Percentiles rank a stretch among this genome's conserved stretches.
phyloP scores from a whole-genome alignment of 257 asterid species.

The Plantago major region DNA sequence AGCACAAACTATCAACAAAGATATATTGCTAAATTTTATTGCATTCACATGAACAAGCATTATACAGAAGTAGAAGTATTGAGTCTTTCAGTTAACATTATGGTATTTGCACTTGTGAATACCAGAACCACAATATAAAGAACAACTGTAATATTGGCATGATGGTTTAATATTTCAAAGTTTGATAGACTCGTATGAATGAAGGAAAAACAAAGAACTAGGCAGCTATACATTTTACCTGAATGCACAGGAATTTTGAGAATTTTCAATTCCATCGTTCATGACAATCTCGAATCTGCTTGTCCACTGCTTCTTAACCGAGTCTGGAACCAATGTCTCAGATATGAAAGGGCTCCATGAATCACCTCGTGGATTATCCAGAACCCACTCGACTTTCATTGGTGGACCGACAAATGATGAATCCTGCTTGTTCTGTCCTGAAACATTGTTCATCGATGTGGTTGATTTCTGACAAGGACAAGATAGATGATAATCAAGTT shows the following conservation, averaged over 20 bases:
- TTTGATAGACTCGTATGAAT: no score
- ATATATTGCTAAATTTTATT: background rate
- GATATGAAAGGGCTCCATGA: conserved; percentile 58
- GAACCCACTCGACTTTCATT: conserved; percentile 65
- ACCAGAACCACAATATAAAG: no score
- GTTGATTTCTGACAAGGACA: conserved; percentile 28
- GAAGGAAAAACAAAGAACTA: no score
- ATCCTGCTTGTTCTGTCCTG: conserved; percentile 17
- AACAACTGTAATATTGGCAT: no score
- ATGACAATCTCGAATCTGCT: conserved; percentile 46
- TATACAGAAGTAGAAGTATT: no score
- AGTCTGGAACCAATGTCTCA: conserved; percentile 41
- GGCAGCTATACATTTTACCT: conserved; percentile 20
- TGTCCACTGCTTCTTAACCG: conserved; percentile 64
- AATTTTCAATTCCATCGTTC: conserved; percentile 28
- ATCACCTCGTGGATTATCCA: conserved; percentile 55
- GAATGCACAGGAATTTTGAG: conserved; percentile 19
- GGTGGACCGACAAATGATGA: conserved; percentile 48
- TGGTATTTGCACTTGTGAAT: no score
- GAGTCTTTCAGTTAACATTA: no score
- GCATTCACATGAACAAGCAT: background rate
- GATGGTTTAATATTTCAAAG: no score
- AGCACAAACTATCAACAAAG: background rate
- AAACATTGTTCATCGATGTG: conserved; percentile 25
- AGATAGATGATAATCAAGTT: conserved; percentile 4